Evolutionary conservation across 495 filamentous ascomycete species (phyloP).

Genomic region (Penicillium manginii): DNA sequence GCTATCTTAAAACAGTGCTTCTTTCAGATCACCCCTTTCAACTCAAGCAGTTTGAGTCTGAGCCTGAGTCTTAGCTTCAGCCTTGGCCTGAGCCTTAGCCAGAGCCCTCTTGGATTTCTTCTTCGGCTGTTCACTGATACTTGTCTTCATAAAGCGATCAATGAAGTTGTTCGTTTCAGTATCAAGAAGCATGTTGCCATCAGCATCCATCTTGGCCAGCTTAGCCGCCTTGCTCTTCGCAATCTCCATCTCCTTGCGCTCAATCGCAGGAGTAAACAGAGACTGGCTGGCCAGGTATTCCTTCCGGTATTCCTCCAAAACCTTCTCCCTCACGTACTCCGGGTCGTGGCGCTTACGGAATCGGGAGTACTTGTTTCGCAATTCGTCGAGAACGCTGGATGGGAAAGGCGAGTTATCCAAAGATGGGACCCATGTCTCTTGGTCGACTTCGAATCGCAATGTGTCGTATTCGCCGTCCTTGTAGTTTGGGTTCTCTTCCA

Average conservation of each 20-base stretch:
- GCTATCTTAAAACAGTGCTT: slow-evolving; percentile 23
- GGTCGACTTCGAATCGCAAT: slow-evolving; percentile 72
- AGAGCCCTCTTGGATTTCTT: slow-evolving; percentile 16
- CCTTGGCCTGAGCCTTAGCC: neutral
- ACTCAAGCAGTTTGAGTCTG: slow-evolving; percentile 14
- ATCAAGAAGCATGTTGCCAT: slow-evolving; percentile 45
- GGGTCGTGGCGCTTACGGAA: slow-evolving; percentile 82
- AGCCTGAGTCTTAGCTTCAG: slow-evolving; percentile 3
- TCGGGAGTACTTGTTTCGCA: slow-evolving; percentile 80
- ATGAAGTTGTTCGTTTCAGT: slow-evolving; percentile 40
- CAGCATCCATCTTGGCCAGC: slow-evolving; percentile 33
- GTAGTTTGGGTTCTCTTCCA: slow-evolving; percentile 36
- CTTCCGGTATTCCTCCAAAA: slow-evolving; percentile 59
- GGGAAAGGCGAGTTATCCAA: slow-evolving; percentile 81
- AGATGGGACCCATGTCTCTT: slow-evolving; percentile 73
- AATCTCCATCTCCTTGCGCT: slow-evolving; percentile 26
- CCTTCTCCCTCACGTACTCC: slow-evolving; percentile 57
- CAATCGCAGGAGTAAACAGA: slow-evolving; percentile 50
- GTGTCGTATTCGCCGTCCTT: slow-evolving; percentile 70
- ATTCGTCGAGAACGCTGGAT: slow-evolving; percentile 76
- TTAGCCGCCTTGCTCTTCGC: slow-evolving; percentile 30
- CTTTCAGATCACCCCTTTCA: neutral
- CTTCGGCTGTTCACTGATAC: slow-evolving; percentile 17
- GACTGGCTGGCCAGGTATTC: slow-evolving; percentile 57
- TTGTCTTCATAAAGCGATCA: slow-evolving; percentile 32